These are phyloP conservation scores for Sungouiozyma intestinalis DNA, from an alignment of 805 yeast species.

Conservation along the genomic window DNA sequence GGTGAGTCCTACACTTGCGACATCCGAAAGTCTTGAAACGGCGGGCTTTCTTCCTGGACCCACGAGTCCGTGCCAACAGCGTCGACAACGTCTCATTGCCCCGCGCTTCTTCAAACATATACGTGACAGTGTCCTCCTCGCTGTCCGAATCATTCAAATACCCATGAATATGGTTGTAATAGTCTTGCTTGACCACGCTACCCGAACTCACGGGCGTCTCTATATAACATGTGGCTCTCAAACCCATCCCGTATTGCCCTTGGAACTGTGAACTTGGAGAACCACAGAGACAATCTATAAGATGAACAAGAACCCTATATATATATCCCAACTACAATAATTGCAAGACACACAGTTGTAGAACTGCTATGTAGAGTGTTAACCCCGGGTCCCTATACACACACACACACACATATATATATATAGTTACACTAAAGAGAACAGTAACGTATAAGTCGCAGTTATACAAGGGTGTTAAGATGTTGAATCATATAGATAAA, in stretches of 20 bases:
- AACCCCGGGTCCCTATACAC: not conserved
- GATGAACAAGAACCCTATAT: not conserved
- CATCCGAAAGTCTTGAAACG: conserved; percentile 25
- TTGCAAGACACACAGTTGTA: no score
- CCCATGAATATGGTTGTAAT: not conserved
- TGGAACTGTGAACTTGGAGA: not conserved
- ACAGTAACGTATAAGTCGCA: not conserved
- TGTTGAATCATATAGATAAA: not conserved
- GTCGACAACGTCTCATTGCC: not conserved
- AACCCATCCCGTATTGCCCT: not conserved
- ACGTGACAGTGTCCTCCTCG: not conserved
- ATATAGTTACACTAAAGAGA: no score
- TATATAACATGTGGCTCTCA: not conserved
- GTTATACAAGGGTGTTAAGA: not conserved
- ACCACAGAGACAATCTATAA: not conserved
- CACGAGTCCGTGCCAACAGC: not conserved
- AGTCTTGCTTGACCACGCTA: not conserved
- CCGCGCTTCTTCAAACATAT: not conserved
- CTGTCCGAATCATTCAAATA: not conserved
- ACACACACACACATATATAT: no score
- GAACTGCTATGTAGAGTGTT: not conserved
- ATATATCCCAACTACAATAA: no score
- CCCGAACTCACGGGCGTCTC: not conserved
- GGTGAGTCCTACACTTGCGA: conserved; percentile 25
- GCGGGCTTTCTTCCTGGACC: not conserved